These are phyloP conservation scores for Westerdykella sp. DNA, from an alignment of 2,329 filamentous ascomycete species.

Conservation along the genomic window DNA sequence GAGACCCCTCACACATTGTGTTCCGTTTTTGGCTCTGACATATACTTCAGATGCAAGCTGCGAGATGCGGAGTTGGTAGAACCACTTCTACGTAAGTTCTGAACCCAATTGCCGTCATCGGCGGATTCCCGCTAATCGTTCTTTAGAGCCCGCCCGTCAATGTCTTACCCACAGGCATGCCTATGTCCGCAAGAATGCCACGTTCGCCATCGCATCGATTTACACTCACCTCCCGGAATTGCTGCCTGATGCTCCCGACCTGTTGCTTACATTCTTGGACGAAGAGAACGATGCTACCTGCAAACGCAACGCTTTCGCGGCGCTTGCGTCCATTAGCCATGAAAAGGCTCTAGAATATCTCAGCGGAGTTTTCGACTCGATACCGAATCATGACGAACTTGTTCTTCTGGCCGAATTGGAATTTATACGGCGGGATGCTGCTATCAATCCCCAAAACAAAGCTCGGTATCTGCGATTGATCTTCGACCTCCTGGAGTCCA, in stretches of 20 bases:
- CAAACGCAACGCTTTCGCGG: slow-evolving; percentile 96
- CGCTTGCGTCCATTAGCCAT: slow-evolving; percentile 84
- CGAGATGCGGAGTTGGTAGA: slow-evolving; percentile 94
- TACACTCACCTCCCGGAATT: slow-evolving; percentile 83
- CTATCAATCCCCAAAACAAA: slow-evolving; percentile 92
- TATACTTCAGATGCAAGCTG: slow-evolving; percentile 62
- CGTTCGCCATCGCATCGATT: slow-evolving; percentile 90
- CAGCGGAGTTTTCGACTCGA: slow-evolving; percentile 82
- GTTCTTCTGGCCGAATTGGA: slow-evolving; percentile 90
- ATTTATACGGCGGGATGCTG: slow-evolving; percentile 96
- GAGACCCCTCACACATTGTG: not conserved
- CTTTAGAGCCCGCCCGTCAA: slow-evolving; percentile 65
- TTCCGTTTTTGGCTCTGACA: slow-evolving; percentile 10
- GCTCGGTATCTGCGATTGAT: slow-evolving; percentile 89
- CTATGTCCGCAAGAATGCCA: slow-evolving; percentile 97
- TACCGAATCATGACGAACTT: slow-evolving; percentile 90
- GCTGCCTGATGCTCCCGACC: slow-evolving; percentile 91
- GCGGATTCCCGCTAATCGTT: slow-evolving; percentile 7
- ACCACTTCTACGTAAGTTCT: slow-evolving; percentile 63
- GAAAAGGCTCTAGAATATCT: slow-evolving; percentile 86
- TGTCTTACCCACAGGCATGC: slow-evolving; percentile 95
- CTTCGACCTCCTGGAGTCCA: slow-evolving; percentile 91
- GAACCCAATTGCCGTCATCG: not conserved
- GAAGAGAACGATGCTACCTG: slow-evolving; percentile 89
- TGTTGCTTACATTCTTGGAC: slow-evolving; percentile 83